Conservation (phyloP, 345 rosid species). For the Moringa oleifera region DNA sequence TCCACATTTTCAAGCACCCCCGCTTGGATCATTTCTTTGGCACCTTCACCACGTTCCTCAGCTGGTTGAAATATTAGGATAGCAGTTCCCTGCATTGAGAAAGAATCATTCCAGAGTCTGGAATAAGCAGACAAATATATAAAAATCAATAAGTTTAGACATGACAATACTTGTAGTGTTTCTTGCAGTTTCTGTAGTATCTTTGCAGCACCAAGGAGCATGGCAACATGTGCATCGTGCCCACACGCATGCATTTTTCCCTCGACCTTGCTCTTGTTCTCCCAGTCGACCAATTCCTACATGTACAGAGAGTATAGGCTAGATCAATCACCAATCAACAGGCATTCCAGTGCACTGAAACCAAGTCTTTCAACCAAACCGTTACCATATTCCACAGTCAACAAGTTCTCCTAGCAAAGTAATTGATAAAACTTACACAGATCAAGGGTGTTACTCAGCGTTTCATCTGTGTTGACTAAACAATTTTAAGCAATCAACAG, state of each 20-base stretch:
- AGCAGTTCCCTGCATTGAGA: constrained; percentile 45
- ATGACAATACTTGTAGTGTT: constrained; percentile 25
- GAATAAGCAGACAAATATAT: too few species aligned
- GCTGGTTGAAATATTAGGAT: constrained; percentile 68
- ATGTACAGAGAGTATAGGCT: neutral
- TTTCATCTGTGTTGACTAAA: too few species aligned
- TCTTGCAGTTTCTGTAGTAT: constrained; percentile 38
- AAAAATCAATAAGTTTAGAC: neutral
- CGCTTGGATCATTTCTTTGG: constrained; percentile 46
- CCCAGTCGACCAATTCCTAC: constrained; percentile 44
- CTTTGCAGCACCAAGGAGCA: constrained; percentile 67
- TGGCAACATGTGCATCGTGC: constrained; percentile 49
- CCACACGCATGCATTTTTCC: constrained; percentile 65
- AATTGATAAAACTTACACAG: too few species aligned
- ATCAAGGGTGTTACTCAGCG: neutral
- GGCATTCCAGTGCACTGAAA: neutral
- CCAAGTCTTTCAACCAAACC: too few species aligned
- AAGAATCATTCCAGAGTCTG: too few species aligned
- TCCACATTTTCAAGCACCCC: constrained; percentile 46
- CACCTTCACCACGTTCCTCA: constrained; percentile 58
- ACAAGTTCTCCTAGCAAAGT: too few species aligned
- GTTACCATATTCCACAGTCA: too few species aligned
- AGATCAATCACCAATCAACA: neutral
- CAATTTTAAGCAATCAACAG: too few species aligned
- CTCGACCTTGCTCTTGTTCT: constrained; percentile 37